Base-by-base conservation (phyloP, 805 yeast genomes). In the Kodamaea laetipori region DNA sequence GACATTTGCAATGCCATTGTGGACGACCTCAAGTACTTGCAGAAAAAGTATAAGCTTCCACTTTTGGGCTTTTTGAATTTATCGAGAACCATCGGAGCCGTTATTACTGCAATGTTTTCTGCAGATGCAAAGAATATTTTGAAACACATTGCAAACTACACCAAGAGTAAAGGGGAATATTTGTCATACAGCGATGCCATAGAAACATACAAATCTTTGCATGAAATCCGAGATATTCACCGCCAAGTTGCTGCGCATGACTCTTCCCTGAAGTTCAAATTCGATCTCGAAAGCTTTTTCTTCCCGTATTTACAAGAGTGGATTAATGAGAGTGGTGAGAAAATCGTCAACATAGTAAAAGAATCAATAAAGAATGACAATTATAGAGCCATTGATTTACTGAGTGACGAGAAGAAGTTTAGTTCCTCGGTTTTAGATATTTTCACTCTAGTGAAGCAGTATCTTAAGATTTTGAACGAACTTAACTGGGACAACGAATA, bases 371-470 rank as follows among this genome's bases (percentile, higher is more conserved):
- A 69, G 7, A 73, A 69, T 8, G 97, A 90, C 57, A 54, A 56
- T 1, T 81, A 83, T 58, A 65, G 70, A 39, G 80, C 83, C 0
- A 54, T 81, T 12, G 78, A 79, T 48, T 44, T 67, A 15, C 59
- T 64, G 1, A 66, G 60, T 1, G 67, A 71, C 34, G 66, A 62
- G 1, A 66, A 67, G 47, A 67, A 67, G 43, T 65, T 72, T 54
- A 81, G 88, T 47, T 67, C 79, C 2, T 85, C 92, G 0, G 86
- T 84, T 1, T 57, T 76, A 16, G 94, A 86, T 57, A 73, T 85
- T 10, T 84, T 85, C 59, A 72, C 79, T 7, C 70, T 86, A 58
- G 73, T 86, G 26, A 75, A 76, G 46, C 81, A 81, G 41, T 74
- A 80, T 9, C 57, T 86, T 15, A 63, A 68, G 4, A 69, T 86